Evolutionary conservation across 495 filamentous ascomycete species (phyloP).

Genomic region (Paragyromitra xinjiangensis): DNA sequence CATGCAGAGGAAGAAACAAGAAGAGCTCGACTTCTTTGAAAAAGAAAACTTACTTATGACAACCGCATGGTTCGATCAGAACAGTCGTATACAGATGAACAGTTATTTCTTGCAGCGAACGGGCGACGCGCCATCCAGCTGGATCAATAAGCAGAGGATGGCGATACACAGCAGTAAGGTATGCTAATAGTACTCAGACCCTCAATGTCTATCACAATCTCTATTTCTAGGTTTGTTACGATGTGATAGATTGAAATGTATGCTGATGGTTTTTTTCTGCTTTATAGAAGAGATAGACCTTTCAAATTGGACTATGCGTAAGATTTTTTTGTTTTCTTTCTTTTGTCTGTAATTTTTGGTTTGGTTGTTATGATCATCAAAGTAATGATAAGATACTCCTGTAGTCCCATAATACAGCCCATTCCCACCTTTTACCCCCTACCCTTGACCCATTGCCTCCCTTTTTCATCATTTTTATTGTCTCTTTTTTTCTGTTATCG

Average conservation of each 20-base stretch:
- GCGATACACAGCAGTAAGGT: conserved; percentile 66
- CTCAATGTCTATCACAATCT: conserved; percentile 23
- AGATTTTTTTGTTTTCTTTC: conserved; percentile 15
- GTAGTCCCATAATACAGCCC: conserved; percentile 30
- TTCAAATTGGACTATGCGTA: conserved; percentile 6
- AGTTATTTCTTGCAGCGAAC: conserved; percentile 78
- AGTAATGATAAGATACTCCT: conserved; percentile 31
- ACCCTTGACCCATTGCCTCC: background rate
- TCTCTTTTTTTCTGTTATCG: conserved; percentile 1
- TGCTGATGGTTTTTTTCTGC: conserved; percentile 20
- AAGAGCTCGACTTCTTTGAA: conserved; percentile 75
- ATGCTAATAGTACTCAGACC: conserved; percentile 26
- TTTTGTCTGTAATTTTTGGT: conserved; percentile 27
- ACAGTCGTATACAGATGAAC: conserved; percentile 84
- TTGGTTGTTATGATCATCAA: conserved; percentile 19
- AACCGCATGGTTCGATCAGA: conserved; percentile 91
- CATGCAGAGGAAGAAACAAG: conserved; percentile 64
- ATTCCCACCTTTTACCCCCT: background rate
- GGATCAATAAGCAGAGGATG: conserved; percentile 88
- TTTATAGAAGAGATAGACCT: conserved; percentile 24
- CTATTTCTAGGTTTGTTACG: background rate
- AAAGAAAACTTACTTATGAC: conserved; percentile 85
- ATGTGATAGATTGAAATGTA: background rate
- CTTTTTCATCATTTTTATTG: background rate
- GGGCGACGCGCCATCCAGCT: conserved; percentile 82